Evolutionary conservation across 164 flowering plant species (phyloP).

Genomic region (Piper betle): DNA sequence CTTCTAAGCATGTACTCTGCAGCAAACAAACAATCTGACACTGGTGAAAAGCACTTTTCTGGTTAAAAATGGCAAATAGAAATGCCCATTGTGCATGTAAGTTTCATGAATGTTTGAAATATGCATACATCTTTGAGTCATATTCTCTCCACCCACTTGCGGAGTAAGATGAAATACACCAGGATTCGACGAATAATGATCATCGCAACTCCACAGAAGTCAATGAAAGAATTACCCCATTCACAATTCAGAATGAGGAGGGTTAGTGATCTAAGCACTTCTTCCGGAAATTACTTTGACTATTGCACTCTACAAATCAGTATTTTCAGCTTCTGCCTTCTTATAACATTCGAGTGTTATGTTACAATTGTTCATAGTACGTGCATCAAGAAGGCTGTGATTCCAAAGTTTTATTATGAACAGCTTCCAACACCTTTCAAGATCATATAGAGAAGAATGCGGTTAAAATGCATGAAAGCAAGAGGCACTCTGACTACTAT

Average conservation of each 20-base stretch:
- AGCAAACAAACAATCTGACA: no score
- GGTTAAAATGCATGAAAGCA: background rate
- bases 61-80: no score
- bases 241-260: background rate
- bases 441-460: background rate
- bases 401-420: conserved; percentile 97
- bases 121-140: no score
- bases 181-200: no score
- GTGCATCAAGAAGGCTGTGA: conserved; percentile 84
- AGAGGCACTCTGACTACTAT: background rate
- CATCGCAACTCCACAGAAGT: background rate
- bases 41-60: no score
- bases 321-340: conserved; percentile 16
- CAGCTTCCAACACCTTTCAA: conserved; percentile 88
- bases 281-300: background rate
- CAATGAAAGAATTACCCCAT: background rate
- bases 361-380: conserved; percentile 70
- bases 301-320: background rate
- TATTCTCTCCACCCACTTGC: no score
- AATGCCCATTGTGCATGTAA: no score
- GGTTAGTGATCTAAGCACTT: background rate
- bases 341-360: conserved; percentile 39
- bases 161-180: no score
- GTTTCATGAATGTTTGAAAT: no score
- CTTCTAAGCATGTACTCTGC: no score